Base-by-base conservation (phyloP, 352 stramenopile species). In the Pythium guiyangense region DNA sequence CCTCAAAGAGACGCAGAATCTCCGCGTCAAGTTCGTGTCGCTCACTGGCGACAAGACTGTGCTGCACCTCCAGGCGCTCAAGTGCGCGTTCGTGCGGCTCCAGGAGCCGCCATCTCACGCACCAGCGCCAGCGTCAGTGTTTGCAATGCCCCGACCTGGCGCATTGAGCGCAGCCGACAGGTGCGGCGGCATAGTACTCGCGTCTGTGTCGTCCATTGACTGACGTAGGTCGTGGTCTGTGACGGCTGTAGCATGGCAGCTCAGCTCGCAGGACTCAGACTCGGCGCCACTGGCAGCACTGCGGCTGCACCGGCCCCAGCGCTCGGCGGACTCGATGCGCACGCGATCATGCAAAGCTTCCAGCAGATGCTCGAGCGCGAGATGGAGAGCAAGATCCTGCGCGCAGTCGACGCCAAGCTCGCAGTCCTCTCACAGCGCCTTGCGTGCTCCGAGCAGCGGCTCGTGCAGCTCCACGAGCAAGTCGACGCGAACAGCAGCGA, bases 11-110 rank as follows among this genome's bases (percentile, higher is more conserved):
- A 62, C 79, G 37, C 64, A 77, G 17, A 60, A 31, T 12, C 47
- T 92, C 20, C 71, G 70, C 15, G 56, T 90, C 64, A 89, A 88
- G 57, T 92, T 92, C 52, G 76, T 90, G 47, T 90, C 79, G 2
- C 62, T 92, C 6, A 75, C 69, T 2, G 78, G 74, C 0, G 69
- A 88, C 44, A 92, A 92, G 46, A 65, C 27, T 39, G 53, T 50
- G 26, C 40, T 89, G 26, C 40, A 67, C 4, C 47, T 92, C 43
- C 62, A 70, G 5, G 43, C 62, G 14, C 62, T 90, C 31, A 70
- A 57, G 27, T 89, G 73, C 48, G 40, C 66, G 2, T 85, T 75
- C 58, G 63, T 79, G 42, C 49, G 66, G 35, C 49, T 43, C 46
- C 69, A 57, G 35, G 40, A 20, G 39, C 54, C 48, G 35, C 59